Base-by-base conservation (phyloP, 345 rosid genomes). In the Syzygium oleosum region DNA sequence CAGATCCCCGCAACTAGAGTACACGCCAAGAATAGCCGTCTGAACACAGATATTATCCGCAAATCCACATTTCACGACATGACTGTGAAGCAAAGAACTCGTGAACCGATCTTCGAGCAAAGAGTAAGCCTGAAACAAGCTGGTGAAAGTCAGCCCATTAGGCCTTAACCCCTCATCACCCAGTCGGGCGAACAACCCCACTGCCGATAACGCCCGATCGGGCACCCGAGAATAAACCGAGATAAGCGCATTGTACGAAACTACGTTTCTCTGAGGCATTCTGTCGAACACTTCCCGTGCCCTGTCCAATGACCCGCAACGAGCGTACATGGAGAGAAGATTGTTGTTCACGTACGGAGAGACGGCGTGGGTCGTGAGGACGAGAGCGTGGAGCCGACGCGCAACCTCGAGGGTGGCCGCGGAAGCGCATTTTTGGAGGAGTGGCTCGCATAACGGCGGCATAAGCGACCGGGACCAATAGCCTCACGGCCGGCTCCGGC, bases 1-100 rank as follows among this genome's bases (percentile, higher is more conserved):
- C 86, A 95, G 79, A 88, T 96, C 96, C 89, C 96, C 94, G 15
- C 94, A 93, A 87, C 89, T 91, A 5, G 93, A 94, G 87, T 95
- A 94, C 97, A 95, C 94, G 31, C 99, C 95, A 12, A 97, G 91
- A 88, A 96, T 87, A 8, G 99, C 94, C 15, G 99, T 96, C 90
- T 95, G 96, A 68, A 97, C 92, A 89, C 92, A 90, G 49, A 93
- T 65, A 89, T 95, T 87, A 88, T 89, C 88, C 5, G 79, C 84
- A 87, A 85, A 92, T 55, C 98, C 98, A 85, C 86, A 88, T 89
- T 94, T 94, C 25, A 93, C 84, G 46, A 90, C 94, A 85, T 89
- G 93, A 14, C 91, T 91, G 87, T 97, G 98, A 78, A 97, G 54
- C 85, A 68, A 59, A 7, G 90, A 90, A 29, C 99, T 98, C 89